Conservation (phyloP, 371 early-diverging fungal species). For the Lichtheimia hyalospora region DNA sequence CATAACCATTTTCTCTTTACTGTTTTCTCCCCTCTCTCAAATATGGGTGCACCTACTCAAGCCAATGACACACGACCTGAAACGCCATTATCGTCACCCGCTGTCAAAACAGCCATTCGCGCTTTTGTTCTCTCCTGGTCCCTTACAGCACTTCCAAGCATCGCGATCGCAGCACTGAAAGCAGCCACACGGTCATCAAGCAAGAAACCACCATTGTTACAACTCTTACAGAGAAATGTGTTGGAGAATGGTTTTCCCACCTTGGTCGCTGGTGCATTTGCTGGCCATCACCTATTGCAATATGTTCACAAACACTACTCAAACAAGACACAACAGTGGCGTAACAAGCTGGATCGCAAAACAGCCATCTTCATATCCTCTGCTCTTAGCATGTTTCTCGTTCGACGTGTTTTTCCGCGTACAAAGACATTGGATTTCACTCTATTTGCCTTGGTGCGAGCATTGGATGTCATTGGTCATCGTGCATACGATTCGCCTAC, state of each 20-base stretch:
- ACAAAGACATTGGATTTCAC: conserved; percentile 60
- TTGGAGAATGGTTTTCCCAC: conserved; percentile 40
- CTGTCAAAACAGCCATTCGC: conserved; percentile 32
- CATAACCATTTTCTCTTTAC: too few relatives aligned
- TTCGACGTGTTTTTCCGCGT: conserved; percentile 33
- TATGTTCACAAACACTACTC: conserved; percentile 7
- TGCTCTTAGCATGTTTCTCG: conserved; percentile 24
- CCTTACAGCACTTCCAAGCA: conserved; percentile 29
- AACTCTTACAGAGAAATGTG: conserved; percentile 20
- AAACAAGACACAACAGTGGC: not conserved
- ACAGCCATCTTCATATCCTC: conserved; percentile 28
- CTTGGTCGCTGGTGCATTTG: conserved; percentile 33
- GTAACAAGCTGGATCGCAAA: conserved; percentile 4
- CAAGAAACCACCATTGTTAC: not conserved
- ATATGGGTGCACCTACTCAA: too few relatives aligned
- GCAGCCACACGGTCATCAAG: not conserved
- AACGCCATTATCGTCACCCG: conserved; percentile 14
- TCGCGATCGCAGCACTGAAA: conserved; percentile 26
- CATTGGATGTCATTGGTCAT: conserved; percentile 58
- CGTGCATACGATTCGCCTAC: conserved; percentile 25
- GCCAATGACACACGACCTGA: too few relatives aligned
- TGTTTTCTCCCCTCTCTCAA: too few relatives aligned
- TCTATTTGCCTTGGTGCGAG: conserved; percentile 60
- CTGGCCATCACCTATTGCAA: conserved; percentile 28
- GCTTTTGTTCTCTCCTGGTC: conserved; percentile 44